phyloP scores from a whole-genome alignment of 148 eudicot genomes.

The Drosera capensis region DNA sequence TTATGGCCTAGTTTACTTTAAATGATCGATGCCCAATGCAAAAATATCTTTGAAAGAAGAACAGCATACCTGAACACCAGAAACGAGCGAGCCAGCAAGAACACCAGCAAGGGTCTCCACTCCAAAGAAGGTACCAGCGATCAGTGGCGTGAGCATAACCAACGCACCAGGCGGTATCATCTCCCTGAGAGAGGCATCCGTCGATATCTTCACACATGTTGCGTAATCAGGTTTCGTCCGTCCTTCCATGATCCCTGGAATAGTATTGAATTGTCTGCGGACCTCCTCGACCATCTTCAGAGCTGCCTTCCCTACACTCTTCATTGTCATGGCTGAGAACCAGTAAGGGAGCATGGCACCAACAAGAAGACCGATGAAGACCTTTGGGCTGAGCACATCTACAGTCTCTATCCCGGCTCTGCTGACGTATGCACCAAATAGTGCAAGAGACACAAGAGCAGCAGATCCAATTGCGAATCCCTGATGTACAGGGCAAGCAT shows the following conservation, averaged over 20 bases:
- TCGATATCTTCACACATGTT: slow-evolving; percentile 22
- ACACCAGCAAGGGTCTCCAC: slow-evolving; percentile 21
- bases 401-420: slow-evolving; percentile 17
- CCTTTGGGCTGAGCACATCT: slow-evolving; percentile 18
- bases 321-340: slow-evolving; percentile 29
- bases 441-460: slow-evolving; percentile 20
- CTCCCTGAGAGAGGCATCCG: slow-evolving; percentile 23
- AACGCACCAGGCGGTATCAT: slow-evolving; percentile 27
- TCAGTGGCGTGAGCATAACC: slow-evolving; percentile 24
- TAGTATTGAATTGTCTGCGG: slow-evolving; percentile 21
- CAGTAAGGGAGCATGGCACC: slow-evolving; percentile 29
- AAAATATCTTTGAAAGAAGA: not conserved
- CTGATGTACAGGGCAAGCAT: slow-evolving; percentile 2
- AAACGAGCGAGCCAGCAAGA: slow-evolving; percentile 21
- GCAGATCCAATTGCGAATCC: slow-evolving; percentile 27
- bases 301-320: slow-evolving; percentile 23
- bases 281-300: slow-evolving; percentile 26
- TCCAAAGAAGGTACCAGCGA: slow-evolving; percentile 20
- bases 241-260: slow-evolving; percentile 26
- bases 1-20: no score
- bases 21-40: no score
- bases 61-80: slow-evolving; percentile 21
- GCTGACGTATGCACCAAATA: slow-evolving; percentile 24
- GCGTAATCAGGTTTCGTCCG: slow-evolving; percentile 21
- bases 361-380: slow-evolving; percentile 17